Percentiles rank a stretch among this genome's conserved stretches.
These are phyloP conservation scores for Hypoxylon sp. DNA, from an alignment of 2,329 filamentous ascomycete species.

Conservation along the genomic window DNA sequence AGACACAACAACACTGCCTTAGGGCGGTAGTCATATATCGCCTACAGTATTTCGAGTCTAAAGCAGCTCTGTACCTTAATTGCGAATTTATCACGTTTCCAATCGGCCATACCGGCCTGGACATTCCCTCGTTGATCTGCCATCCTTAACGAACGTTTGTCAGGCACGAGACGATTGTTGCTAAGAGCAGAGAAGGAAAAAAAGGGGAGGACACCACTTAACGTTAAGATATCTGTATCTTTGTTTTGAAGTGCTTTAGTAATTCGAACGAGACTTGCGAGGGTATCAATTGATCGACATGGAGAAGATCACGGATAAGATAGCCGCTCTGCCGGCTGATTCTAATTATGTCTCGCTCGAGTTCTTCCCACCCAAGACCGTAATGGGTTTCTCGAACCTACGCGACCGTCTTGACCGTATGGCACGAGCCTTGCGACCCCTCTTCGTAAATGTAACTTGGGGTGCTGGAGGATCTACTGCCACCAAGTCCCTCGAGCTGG, in stretches of 20 bases:
- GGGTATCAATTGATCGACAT: constrained; percentile 59
- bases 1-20: neutral
- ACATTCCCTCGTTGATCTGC: constrained; percentile 15
- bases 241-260: neutral
- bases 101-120: constrained; percentile 4
- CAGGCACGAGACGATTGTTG: neutral
- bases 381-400: constrained; percentile 95
- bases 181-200: neutral
- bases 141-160: constrained; percentile 15
- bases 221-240: neutral
- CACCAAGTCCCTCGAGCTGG: constrained; percentile 90
- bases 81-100: constrained; percentile 3
- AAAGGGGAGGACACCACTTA: neutral
- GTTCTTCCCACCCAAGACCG: constrained; percentile 98
- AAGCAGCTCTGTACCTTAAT: neutral
- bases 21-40: neutral
- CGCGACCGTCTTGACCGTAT: constrained; percentile 94
- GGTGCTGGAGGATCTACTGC: constrained; percentile 95
- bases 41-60: constrained; percentile 8
- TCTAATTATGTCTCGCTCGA: constrained; percentile 95
- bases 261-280: neutral
- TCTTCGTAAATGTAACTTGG: constrained; percentile 99
- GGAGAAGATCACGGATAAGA: constrained; percentile 96
- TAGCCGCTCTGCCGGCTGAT: constrained; percentile 86
- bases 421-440: constrained; percentile 88